Evolutionary conservation across 2,329 filamentous ascomycete species (phyloP).

Genomic region (Xylariomycetidae sp.): DNA sequence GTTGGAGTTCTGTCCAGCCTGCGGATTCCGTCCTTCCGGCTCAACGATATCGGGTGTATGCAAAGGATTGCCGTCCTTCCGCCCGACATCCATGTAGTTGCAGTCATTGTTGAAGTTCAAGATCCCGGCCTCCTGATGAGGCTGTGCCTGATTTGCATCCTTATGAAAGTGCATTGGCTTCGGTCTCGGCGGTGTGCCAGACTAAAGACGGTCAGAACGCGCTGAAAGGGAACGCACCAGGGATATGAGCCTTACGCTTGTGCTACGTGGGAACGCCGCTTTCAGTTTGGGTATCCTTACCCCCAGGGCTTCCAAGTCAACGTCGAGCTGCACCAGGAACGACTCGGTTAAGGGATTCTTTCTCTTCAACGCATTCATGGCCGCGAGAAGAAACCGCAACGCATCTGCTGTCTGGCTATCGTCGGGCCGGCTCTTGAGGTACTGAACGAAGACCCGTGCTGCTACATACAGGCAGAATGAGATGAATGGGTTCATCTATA

Average conservation of each 20-base stretch:
- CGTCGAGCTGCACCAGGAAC: constrained; percentile 86
- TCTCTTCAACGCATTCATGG: constrained; percentile 83
- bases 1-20: constrained; percentile 1
- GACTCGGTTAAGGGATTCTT: constrained; percentile 91
- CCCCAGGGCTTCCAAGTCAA: constrained; percentile 75
- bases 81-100: constrained; percentile 10
- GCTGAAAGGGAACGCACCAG: constrained; percentile 16
- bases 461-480: constrained; percentile 96
- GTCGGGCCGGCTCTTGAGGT: constrained; percentile 86
- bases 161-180: too few relatives aligned
- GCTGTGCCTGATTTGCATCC: too few relatives aligned
- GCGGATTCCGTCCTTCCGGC: constrained; percentile 19
- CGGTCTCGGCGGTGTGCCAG: too few relatives aligned
- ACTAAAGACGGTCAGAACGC: too few relatives aligned
- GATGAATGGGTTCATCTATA: constrained; percentile 88
- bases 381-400: constrained; percentile 81
- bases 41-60: constrained; percentile 35
- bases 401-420: constrained; percentile 74
- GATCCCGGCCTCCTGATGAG: too few relatives aligned
- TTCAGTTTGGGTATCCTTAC: constrained; percentile 53
- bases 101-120: constrained; percentile 12
- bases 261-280: constrained; percentile 47
- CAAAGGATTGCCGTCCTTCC: constrained; percentile 35
- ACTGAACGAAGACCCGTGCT: constrained; percentile 90
- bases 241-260: constrained; percentile 46